A percentile compares a stretch with the other conserved stretches of the same genome.
phyloP scores from a whole-genome alignment of 1,139 yeast species.

The Taphrina communis region DNA sequence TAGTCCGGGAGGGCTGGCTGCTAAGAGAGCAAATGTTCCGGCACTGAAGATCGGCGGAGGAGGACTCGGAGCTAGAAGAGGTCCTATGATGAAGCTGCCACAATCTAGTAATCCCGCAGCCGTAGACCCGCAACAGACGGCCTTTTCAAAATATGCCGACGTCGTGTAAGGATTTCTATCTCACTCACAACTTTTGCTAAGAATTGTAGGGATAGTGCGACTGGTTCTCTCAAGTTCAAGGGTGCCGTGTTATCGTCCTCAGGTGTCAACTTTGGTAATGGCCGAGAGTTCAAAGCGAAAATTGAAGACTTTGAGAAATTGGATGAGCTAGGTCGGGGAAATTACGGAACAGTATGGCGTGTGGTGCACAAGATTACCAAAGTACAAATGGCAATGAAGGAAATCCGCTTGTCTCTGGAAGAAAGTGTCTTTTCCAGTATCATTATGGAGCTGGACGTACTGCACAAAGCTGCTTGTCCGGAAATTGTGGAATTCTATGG shows the following conservation, averaged over 20 bases:
- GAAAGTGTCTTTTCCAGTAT: constrained; percentile 82
- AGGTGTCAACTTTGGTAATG: constrained; percentile 89
- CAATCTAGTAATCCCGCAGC: constrained; percentile 17
- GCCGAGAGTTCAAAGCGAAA: constrained; percentile 83
- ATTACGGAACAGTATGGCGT: constrained; percentile 89
- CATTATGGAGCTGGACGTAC: constrained; percentile 81
- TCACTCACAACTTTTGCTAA: neutral
- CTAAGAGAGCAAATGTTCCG: constrained; percentile 31
- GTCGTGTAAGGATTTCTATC: constrained; percentile 17
- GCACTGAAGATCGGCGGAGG: constrained; percentile 25
- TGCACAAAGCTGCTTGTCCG: constrained; percentile 84
- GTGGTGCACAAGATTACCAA: constrained; percentile 88
- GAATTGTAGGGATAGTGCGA: constrained; percentile 62
- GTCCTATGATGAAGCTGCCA: constrained; percentile 33
- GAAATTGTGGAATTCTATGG: constrained; percentile 90
- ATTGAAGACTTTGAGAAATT: constrained; percentile 75
- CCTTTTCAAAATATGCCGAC: constrained; percentile 35
- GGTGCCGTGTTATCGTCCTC: constrained; percentile 91
- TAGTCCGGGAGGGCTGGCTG: constrained; percentile 27
- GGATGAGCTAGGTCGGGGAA: constrained; percentile 86
- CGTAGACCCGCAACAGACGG: constrained; percentile 27
- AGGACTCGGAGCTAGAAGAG: constrained; percentile 33
- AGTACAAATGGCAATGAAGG: constrained; percentile 83
- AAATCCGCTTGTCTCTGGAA: constrained; percentile 84
- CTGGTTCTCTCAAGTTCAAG: constrained; percentile 88